Percentiles rank a stretch among this genome's conserved stretches.
phyloP scores from a whole-genome alignment of 2,329 filamentous ascomycete genomes.

The Colletotrichum sp. region DNA sequence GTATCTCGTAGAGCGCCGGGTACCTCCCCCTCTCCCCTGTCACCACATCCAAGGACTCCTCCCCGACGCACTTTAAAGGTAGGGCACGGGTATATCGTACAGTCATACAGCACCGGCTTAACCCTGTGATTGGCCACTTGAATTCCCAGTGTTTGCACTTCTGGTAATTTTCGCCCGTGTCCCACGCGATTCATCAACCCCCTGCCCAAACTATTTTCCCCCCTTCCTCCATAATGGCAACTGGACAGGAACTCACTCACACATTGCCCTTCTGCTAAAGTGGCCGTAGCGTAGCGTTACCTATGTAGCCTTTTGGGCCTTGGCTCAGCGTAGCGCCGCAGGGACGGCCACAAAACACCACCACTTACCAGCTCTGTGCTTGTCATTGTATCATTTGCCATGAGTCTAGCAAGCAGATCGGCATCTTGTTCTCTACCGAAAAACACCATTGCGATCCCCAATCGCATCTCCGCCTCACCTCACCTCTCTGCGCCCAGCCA shows the following conservation, averaged over 20 bases:
- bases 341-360: neutral
- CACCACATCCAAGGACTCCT: neutral
- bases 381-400: neutral
- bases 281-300: neutral
- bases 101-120: constrained; percentile 3
- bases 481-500: neutral
- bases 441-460: neutral
- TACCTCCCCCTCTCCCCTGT: neutral
- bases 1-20: neutral
- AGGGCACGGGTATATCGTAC: neutral
- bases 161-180: constrained; percentile 14
- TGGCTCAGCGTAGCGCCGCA: neutral
- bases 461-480: neutral
- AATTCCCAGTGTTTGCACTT: neutral
- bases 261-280: neutral
- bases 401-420: neutral
- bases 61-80: neutral
- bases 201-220: neutral
- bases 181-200: neutral
- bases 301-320: neutral
- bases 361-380: neutral
- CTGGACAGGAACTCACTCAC: neutral
- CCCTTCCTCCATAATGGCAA: neutral
- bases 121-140: constrained; percentile 3
- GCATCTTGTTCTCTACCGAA: neutral